Evolutionary conservation across 176 grass and related monocot species (phyloP).

Genomic region (Olyra latifolia): DNA sequence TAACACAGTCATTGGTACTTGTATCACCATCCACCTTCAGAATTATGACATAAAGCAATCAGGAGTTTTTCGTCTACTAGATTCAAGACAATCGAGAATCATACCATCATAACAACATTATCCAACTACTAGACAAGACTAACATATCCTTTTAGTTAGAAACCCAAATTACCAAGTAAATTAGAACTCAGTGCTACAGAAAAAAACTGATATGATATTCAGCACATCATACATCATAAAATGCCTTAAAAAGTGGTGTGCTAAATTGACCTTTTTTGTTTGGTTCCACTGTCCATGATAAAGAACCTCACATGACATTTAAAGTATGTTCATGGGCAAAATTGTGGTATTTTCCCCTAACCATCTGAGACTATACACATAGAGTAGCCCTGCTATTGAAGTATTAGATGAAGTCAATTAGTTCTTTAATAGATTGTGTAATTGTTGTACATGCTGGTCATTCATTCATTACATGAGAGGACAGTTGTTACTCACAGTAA

Average conservation of each 20-base stretch:
- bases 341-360: background rate
- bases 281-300: background rate
- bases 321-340: slow-evolving; percentile 2
- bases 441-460: slow-evolving; percentile 8
- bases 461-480: background rate
- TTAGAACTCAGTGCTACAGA: background rate
- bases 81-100: slow-evolving; percentile 7
- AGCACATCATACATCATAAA: background rate
- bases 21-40: slow-evolving; percentile 98
- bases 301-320: background rate
- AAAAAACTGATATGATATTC: background rate
- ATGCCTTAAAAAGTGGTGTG: background rate
- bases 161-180: slow-evolving; percentile 18
- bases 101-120: slow-evolving; percentile 1
- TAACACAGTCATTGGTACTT: slow-evolving; percentile 96
- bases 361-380: background rate
- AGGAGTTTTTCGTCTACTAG: background rate
- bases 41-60: slow-evolving; percentile 29
- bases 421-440: background rate
- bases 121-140: background rate
- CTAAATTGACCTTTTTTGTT: background rate
- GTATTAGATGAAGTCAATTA: background rate
- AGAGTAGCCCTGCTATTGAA: background rate
- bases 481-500: slow-evolving; percentile 58
- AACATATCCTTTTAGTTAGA: background rate